A percentile compares a stretch with the other conserved stretches of the same genome.
Conservation (phyloP, 1,139 yeast species). For the Scheffersomyces lignicola region DNA sequence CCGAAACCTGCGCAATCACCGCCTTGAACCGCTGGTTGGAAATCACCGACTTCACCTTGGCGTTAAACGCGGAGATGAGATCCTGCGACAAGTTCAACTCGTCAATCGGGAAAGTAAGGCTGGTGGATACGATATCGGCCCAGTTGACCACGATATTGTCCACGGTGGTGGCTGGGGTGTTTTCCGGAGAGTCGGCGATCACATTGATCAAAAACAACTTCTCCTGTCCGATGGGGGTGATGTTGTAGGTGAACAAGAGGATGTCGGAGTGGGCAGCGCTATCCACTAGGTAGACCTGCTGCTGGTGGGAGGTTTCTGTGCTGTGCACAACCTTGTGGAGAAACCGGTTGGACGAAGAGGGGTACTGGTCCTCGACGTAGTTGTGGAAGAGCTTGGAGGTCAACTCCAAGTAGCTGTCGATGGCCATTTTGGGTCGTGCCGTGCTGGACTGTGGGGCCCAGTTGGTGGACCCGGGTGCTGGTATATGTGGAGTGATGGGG, state of each 20-base stretch:
- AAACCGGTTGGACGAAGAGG: not conserved
- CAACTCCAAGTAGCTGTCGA: slow-evolving; percentile 25
- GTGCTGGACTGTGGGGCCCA: too few species aligned
- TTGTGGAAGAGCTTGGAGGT: slow-evolving; percentile 13
- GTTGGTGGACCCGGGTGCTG: too few species aligned
- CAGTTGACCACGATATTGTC: slow-evolving; percentile 26
- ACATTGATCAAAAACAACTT: slow-evolving; percentile 12
- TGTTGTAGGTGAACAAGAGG: slow-evolving; percentile 12
- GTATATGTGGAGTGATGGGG: too few species aligned
- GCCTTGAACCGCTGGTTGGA: slow-evolving; percentile 7
- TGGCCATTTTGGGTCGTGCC: too few species aligned
- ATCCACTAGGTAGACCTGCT: not conserved
- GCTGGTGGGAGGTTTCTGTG: not conserved
- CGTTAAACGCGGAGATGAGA: slow-evolving; percentile 24
- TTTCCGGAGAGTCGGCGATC: not conserved
- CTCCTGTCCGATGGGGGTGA: slow-evolving; percentile 4
- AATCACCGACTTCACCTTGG: slow-evolving; percentile 13
- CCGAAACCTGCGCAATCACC: slow-evolving; percentile 6
- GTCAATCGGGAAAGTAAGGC: slow-evolving; percentile 24
- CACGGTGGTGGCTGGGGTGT: slow-evolving; percentile 11
- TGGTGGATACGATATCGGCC: slow-evolving; percentile 18
- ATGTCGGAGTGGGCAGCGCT: not conserved
- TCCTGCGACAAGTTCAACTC: slow-evolving; percentile 24
- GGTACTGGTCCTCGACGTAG: slow-evolving; percentile 1
- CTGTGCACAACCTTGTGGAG: not conserved